phyloP scores from a whole-genome alignment of 345 rosid species.

The Lepidium aucheri region DNA sequence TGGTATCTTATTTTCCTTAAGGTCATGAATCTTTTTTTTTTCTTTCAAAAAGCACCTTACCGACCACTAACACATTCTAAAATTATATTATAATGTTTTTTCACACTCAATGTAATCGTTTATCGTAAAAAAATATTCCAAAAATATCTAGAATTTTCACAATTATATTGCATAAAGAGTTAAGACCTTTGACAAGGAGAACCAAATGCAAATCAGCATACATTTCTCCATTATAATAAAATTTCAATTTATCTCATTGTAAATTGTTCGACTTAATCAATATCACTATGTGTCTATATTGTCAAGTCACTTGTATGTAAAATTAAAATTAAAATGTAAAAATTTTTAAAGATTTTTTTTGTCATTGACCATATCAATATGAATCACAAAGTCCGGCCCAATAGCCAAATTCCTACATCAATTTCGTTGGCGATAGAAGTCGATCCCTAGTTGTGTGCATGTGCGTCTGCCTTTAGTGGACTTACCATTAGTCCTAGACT shows the following conservation, averaged over 20 bases:
- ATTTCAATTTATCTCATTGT: background rate
- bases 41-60: background rate
- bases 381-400: too few relatives aligned
- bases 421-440: too few relatives aligned
- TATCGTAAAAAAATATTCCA: background rate
- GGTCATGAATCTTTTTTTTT: slow-evolving; percentile 8
- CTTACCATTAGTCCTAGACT: too few relatives aligned
- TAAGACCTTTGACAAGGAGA: slow-evolving; percentile 3
- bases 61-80: background rate
- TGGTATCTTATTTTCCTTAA: slow-evolving; percentile 11
- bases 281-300: background rate
- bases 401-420: too few relatives aligned
- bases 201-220: background rate
- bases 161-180: background rate
- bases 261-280: slow-evolving; percentile 20
- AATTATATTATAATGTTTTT: background rate
- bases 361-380: too few relatives aligned
- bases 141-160: slow-evolving; percentile 3
- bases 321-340: too few relatives aligned
- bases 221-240: background rate
- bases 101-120: background rate
- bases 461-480: too few relatives aligned
- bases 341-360: too few relatives aligned
- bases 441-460: too few relatives aligned
- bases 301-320: background rate